These are phyloP conservation scores for Evernia prunastri DNA, from an alignment of 495 filamentous ascomycete species.

Conservation along the genomic window DNA sequence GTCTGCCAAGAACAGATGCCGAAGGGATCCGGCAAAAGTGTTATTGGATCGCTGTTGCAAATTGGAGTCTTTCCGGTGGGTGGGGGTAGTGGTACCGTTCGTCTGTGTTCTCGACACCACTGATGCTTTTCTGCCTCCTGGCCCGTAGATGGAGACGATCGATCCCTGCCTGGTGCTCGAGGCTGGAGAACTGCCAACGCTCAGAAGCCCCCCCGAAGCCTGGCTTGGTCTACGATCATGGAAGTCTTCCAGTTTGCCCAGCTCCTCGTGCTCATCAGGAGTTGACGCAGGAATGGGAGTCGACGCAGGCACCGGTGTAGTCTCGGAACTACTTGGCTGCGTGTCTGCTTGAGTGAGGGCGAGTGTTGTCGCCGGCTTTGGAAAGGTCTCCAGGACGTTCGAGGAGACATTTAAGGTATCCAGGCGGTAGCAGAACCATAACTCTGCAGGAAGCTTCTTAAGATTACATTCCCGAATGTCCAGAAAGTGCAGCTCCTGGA, in stretches of 20 bases:
- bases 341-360: conserved; percentile 40
- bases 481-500: conserved; percentile 74
- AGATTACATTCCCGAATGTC: conserved; percentile 92
- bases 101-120: conserved; percentile 62
- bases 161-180: conserved; percentile 68
- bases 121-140: conserved; percentile 73
- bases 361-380: conserved; percentile 61
- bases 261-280: conserved; percentile 64
- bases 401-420: conserved; percentile 93
- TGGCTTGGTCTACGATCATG: conserved; percentile 73
- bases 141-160: conserved; percentile 68
- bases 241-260: conserved; percentile 60
- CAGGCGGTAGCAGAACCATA: conserved; percentile 85
- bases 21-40: conserved; percentile 79
- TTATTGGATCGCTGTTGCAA: conserved; percentile 62
- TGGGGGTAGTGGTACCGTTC: conserved; percentile 52
- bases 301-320: conserved; percentile 42
- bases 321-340: conserved; percentile 47
- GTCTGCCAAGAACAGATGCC: conserved; percentile 82
- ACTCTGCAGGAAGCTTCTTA: conserved; percentile 75
- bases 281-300: conserved; percentile 37
- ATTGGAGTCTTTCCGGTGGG: conserved; percentile 80
- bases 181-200: conserved; percentile 64
- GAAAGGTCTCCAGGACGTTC: conserved; percentile 83
- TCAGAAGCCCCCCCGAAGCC: conserved; percentile 66